A percentile compares a stretch with the other conserved stretches of the same genome.
phyloP scores from a whole-genome alignment of 2,329 filamentous ascomycete species.

The Phialophora verrucosa region DNA sequence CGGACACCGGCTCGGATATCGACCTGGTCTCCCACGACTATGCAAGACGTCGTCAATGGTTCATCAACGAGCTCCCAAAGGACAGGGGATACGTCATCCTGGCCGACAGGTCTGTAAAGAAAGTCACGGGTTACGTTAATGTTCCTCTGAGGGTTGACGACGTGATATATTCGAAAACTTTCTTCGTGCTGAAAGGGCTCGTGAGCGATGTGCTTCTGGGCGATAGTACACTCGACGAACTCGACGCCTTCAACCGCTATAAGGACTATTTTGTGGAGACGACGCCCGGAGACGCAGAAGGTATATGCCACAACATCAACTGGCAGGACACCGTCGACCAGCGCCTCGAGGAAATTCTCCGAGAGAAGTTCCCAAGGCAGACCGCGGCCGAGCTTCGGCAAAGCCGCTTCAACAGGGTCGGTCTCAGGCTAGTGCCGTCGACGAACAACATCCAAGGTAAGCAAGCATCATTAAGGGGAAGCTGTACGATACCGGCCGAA shows the following conservation, averaged over 20 bases:
- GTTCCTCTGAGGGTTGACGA: slow-evolving; percentile 3
- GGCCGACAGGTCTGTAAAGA: slow-evolving; percentile 9
- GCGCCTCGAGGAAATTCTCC: slow-evolving; percentile 7
- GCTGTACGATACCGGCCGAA: not conserved
- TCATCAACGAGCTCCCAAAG: not conserved
- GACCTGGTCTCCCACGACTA: slow-evolving; percentile 19
- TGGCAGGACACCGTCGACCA: not conserved
- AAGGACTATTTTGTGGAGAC: slow-evolving; percentile 21
- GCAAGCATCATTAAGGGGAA: not conserved
- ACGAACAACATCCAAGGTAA: not conserved
- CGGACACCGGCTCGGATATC: slow-evolving; percentile 26
- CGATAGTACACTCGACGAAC: slow-evolving; percentile 19
- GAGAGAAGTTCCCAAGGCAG: not conserved
- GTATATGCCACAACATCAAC: slow-evolving; percentile 18
- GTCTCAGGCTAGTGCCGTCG: not conserved
- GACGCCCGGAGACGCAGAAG: not conserved
- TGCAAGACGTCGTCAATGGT: not conserved
- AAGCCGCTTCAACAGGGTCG: not conserved
- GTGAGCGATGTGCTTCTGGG: slow-evolving; percentile 28
- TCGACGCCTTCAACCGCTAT: slow-evolving; percentile 25
- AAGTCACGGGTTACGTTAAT: slow-evolving; percentile 8
- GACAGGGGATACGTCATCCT: slow-evolving; percentile 7
- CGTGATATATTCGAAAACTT: not conserved
- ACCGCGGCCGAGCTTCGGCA: not conserved
- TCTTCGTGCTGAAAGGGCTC: slow-evolving; percentile 32